Base-by-base conservation (phyloP, 73 alveolate species). In the Paramecium pentaurelia region DNA sequence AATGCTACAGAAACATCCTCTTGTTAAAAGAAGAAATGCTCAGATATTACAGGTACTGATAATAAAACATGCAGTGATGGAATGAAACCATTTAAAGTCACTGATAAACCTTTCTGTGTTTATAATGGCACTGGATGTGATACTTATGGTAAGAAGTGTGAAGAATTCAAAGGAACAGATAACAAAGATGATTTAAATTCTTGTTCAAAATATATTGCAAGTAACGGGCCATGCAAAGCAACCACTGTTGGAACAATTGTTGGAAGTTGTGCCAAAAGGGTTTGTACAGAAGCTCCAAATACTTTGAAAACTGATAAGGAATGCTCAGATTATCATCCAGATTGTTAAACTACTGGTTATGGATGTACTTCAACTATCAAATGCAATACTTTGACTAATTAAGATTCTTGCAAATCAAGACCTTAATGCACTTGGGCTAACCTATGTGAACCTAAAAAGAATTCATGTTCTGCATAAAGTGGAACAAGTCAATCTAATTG, bases 221-320 rank as follows among this genome's bases (percentile, higher is more conserved):
- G 2, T 1, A n/a, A 80, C 45, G 91, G 91, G 2, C 71, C 71
- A 27, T 80, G 91, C 47, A 80, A 80, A 47, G 4, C 77, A 44
- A 80, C 91, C 16, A 1, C n/a, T 45, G 47, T 18, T 80, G 71
- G 77, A 6, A 40, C 91, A 44, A 36, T 42, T 38, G 18, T 22
- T 14, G 71, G 77, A 18, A 34, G 49, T 18, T 80, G 91, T 42
- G 73, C 75, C 4, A 27, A 16, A 47, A 80, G 34, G 20, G 73
- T 49, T 1, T 80, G 91, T n/a, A 45, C 77, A 44, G 71, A 80
- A 28, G 91, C 91, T 11, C 77, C 91, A 32, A 80, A 49, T 47
- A 80, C 58, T 22, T 36, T 80, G 42, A 80, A 22, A 27, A 80
- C 91, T 6, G 75, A 80, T 49, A 12, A 60, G 14, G 91, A 80